Evolutionary conservation across 805 yeast genomes (phyloP), one percentile per base, ranked within the genome.

Genomic region (Maudiozyma barnettii): DNA sequence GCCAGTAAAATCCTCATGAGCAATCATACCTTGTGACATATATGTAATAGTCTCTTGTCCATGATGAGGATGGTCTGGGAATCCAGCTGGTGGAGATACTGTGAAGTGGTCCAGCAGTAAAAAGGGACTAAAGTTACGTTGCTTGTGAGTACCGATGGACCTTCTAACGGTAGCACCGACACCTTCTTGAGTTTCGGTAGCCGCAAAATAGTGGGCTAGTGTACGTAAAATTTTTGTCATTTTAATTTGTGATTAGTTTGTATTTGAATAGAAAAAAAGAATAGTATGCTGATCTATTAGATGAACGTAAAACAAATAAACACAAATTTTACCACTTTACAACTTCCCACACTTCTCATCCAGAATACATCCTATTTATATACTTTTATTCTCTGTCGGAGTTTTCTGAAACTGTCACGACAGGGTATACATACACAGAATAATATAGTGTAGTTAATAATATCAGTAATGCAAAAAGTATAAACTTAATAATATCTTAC

Each of bases 1-100:
- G 1, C 95, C 95, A 2, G 95, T 84, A 66, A 88, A 86, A 63
- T 89, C 96, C 60, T 83, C 89, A 61, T 84, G 95, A 5, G 86
- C 84, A 65, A 84, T 67, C 53, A 75, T 77, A 36, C 91, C 91
- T 43, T 77, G 71, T 48, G 77, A 66, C 44, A 84, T 65, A 50
- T 81, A 74, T 0, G 91, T 82, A 47, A 85, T 76, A n/a, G 93
- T 84, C 58, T 84, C 90, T 60, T 81, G 86, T 6, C 93, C 93
- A 52, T 84, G 76, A 56, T 84, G 95, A 5, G 91, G 91, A 57
- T 84, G 93, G 52, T 82, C 87, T 4, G 89, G 91, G 63, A 85
- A 85, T 7, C 95, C 95, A 14, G 80, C 78, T 5, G 79, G 79
- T 6, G 80, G 76, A 7, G 72, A 59, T 40, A 79, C 79, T 41